These are phyloP conservation scores for Oehlia diaphana DNA, from an alignment of 192 early-diverging fungal genomes.

Conservation along the genomic window DNA sequence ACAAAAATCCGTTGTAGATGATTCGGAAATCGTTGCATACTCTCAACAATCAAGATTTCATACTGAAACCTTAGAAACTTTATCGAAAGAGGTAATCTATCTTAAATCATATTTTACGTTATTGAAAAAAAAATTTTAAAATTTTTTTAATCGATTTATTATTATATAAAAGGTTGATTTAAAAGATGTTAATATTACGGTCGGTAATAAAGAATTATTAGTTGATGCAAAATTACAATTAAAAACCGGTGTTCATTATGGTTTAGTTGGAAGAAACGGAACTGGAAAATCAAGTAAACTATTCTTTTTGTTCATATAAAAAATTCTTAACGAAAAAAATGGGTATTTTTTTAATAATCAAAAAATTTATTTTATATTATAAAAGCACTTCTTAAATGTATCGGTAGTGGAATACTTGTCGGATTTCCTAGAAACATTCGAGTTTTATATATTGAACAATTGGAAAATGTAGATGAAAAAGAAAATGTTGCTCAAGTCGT, in stretches of 20 bases:
- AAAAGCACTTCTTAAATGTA: conserved; percentile 56
- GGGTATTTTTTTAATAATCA: not conserved
- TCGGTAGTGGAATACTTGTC: conserved; percentile 64
- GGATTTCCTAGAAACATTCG: conserved; percentile 83
- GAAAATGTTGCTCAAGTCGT: conserved; percentile 63
- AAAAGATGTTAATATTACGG: conserved; percentile 72
- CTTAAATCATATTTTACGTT: not conserved
- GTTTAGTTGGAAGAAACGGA: conserved; percentile 77
- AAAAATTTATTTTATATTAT: not conserved
- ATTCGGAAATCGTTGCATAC: conserved; percentile 59
- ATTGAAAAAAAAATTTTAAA: too few relatives aligned
- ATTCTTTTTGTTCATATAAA: not conserved
- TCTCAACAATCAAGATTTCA: conserved; percentile 87
- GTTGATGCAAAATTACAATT: conserved; percentile 75
- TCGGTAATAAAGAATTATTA: conserved; percentile 70
- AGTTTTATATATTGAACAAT: conserved; percentile 81
- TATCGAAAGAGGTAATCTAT: conserved; percentile 61
- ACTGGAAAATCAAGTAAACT: conserved; percentile 68
- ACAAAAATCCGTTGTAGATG: conserved; percentile 30
- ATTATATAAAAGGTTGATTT: conserved; percentile 55
- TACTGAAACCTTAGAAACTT: conserved; percentile 73
- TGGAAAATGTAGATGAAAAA: conserved; percentile 58
- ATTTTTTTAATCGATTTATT: not conserved
- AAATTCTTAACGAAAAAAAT: not conserved
- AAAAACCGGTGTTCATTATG: conserved; percentile 76